Evolutionary conservation across 352 stramenopile species (phyloP), one percentile per base, ranked within the genome.

Genomic region (Phytopythium vexans): DNA sequence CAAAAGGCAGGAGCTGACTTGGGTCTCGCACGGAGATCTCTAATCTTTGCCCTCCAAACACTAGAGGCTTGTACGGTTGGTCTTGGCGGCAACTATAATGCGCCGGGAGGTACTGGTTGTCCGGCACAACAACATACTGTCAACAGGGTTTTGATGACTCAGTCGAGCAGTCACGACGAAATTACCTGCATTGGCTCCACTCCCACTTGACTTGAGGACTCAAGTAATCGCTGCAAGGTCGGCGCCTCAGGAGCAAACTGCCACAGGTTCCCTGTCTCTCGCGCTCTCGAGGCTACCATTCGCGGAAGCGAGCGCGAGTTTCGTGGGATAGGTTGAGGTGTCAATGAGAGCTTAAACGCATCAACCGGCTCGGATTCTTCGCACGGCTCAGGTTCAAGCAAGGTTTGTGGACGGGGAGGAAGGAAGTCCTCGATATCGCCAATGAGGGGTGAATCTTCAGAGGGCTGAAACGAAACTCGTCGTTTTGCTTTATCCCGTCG

Each of bases 31-130:
- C 59, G 6, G 52, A 51, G 62, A 94, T 89, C 16, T 75, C 56
- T 41, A 89, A 88, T 36, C 85, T 87, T 38, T 80, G 71, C 6
- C 85, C 82, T 40, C 77, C 83, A 64, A 91, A 95, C 6, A 92
- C 52, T 46, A 93, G 69, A 3, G 79, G 51, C 58, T 90, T 89
- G 0, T 79, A 70, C 10, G 85, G 82, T 14, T 91, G 85, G 56
- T 95, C 81, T 4, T 56, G 49, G 11, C 49, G 39, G 10, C 66
- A 60, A 33, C 77, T 86, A 42, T 87, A 95, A 52, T 72, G 81
- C 1, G 76, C 81, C 31, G 56, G 37, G 56, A 63, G 56, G 49
- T 88, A 72, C 85, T 92, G 57, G 27, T 57, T 33, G 8, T 27
- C 12, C 37, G 27, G 35, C 10, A 39, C 14, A 27, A 36, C 8